Percentiles rank a stretch among this genome's conserved stretches.
phyloP scores from a whole-genome alignment of 345 rosid genomes.

The Firmiana major region DNA sequence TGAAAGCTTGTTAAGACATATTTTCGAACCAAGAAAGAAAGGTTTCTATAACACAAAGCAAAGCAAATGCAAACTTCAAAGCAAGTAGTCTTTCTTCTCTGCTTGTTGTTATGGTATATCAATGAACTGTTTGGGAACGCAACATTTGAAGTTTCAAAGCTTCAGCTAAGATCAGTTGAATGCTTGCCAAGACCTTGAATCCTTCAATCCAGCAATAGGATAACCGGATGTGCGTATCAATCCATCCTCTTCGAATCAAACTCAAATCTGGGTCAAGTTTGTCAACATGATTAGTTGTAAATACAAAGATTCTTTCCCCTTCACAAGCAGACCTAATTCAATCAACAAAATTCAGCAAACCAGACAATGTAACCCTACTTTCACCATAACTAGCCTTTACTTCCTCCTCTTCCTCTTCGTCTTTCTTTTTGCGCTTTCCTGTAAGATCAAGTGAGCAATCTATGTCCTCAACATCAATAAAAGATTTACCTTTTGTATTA shows the following conservation, averaged over 20 bases:
- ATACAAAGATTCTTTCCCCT: conserved; percentile 34
- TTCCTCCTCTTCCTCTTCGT: too few species aligned
- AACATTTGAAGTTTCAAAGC: too few species aligned
- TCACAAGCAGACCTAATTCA: conserved; percentile 41
- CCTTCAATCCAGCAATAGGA: conserved; percentile 38
- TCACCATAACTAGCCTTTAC: neutral
- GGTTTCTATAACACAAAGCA: neutral
- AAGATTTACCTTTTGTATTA: too few species aligned
- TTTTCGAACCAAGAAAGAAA: neutral
- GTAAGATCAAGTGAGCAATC: too few species aligned
- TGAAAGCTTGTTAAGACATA: neutral
- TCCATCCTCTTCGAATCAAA: conserved; percentile 38
- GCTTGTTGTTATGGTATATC: too few species aligned
- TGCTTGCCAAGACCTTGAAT: conserved; percentile 31
- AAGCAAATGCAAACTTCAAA: too few species aligned
- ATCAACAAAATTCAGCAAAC: conserved; percentile 35
- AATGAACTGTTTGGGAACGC: too few species aligned
- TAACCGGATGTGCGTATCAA: conserved; percentile 35
- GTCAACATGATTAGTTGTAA: conserved; percentile 29
- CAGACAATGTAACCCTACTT: conserved; percentile 33
- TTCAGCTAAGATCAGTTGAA: neutral
- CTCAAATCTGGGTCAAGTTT: conserved; percentile 38
- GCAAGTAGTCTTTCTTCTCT: too few species aligned
- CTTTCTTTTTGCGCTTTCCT: too few species aligned
- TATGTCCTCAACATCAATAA: too few species aligned